Evolutionary conservation across 2,329 filamentous ascomycete species (phyloP).

Genomic region (Alternaria burnsii): DNA sequence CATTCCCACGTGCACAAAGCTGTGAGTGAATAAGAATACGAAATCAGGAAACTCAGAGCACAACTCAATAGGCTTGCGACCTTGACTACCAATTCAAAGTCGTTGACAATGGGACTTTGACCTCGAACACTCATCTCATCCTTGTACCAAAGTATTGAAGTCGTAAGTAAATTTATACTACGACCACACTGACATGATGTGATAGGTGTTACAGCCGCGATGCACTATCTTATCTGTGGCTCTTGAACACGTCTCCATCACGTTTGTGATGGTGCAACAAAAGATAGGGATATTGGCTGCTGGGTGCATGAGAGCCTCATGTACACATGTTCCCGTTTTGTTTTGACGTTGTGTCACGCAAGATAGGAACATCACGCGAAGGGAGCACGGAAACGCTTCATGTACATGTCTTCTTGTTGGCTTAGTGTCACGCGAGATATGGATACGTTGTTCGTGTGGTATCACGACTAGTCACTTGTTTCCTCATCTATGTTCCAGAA

Average conservation of each 20-base stretch:
- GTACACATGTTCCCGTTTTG: neutral
- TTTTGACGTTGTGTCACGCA: neutral
- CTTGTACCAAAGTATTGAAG: neutral
- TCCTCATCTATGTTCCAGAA: no score
- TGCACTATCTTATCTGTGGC: neutral
- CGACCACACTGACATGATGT: neutral
- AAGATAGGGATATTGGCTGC: neutral
- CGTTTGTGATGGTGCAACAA: neutral
- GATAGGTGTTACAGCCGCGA: neutral
- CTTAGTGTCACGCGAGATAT: neutral
- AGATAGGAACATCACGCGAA: neutral
- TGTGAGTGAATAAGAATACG: neutral
- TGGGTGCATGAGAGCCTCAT: neutral
- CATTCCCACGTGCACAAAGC: neutral
- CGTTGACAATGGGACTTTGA: neutral
- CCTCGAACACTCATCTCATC: neutral
- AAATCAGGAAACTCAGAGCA: neutral
- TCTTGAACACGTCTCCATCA: neutral
- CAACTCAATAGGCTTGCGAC: neutral
- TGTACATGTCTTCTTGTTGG: neutral
- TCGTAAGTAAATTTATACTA: neutral
- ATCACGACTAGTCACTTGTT: no score
- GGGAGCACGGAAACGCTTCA: neutral
- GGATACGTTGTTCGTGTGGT: neutral
- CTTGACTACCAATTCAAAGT: neutral